Percentiles rank a stretch among this genome's conserved stretches.
Evolutionary conservation across 192 early-diverging fungal genomes (phyloP).

Genomic region (Coemansia sp.): DNA sequence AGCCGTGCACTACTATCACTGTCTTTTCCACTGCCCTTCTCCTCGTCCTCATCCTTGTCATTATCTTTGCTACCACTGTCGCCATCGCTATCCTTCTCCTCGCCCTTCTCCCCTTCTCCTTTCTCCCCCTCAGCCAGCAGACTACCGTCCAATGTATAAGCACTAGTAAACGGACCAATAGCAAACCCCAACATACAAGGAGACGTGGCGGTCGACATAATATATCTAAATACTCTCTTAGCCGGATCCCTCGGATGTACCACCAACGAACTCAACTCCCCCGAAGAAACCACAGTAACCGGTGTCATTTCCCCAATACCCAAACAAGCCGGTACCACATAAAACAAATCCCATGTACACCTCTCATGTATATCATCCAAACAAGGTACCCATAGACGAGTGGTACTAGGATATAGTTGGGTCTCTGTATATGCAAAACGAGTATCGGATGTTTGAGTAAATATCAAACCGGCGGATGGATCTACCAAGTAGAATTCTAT

Average conservation of each 20-base stretch:
- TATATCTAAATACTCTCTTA: conserved; percentile 70
- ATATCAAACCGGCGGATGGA: conserved; percentile 34
- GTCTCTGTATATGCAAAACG: conserved; percentile 62
- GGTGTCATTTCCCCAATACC: conserved; percentile 15
- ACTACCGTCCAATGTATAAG: conserved; percentile 39
- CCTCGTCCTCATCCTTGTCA: background rate
- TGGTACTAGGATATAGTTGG: conserved; percentile 62
- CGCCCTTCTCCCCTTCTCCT: background rate
- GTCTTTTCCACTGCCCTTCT: background rate
- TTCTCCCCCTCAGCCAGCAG: conserved; percentile 14
- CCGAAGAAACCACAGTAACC: conserved; percentile 59
- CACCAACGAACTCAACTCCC: conserved; percentile 68
- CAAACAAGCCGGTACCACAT: conserved; percentile 60
- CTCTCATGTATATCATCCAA: conserved; percentile 65
- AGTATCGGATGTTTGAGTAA: conserved; percentile 7
- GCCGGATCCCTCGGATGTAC: conserved; percentile 60
- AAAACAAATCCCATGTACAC: conserved; percentile 80
- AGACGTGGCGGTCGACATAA: conserved; percentile 63
- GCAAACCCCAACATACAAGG: conserved; percentile 75
- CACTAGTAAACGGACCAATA: conserved; percentile 61
- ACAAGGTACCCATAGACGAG: conserved; percentile 79
- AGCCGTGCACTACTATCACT: too few species aligned
- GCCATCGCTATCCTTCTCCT: background rate
- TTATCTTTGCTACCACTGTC: background rate
- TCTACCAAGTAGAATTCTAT: conserved; percentile 49